Evolutionary conservation across 1,139 yeast genomes (phyloP).

Genomic region (Hyphopichia buzzinii): DNA sequence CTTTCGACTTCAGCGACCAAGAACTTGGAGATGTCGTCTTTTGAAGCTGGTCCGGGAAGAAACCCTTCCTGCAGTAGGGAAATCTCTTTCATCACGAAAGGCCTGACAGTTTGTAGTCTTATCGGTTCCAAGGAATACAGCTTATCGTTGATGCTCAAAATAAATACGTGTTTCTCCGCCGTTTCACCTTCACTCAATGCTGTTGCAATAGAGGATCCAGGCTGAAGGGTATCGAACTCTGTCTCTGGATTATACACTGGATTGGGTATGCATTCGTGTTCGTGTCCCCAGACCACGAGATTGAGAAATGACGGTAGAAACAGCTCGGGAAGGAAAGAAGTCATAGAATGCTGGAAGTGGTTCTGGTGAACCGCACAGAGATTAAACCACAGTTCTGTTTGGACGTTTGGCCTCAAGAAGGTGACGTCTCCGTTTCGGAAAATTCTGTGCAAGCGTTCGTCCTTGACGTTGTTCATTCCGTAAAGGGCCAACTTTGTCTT

Average conservation of each 20-base stretch:
- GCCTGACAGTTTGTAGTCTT: slow-evolving; percentile 71
- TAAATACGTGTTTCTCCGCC: slow-evolving; percentile 67
- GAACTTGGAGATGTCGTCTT: slow-evolving; percentile 59
- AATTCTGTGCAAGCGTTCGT: slow-evolving; percentile 80
- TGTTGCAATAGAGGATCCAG: slow-evolving; percentile 95
- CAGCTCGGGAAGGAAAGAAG: slow-evolving; percentile 80
- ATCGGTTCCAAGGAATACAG: slow-evolving; percentile 65
- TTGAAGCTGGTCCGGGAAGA: slow-evolving; percentile 62
- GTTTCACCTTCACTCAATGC: slow-evolving; percentile 86
- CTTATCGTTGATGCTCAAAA: slow-evolving; percentile 60
- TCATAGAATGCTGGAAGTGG: slow-evolving; percentile 73
- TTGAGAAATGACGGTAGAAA: slow-evolving; percentile 81
- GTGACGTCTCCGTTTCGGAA: slow-evolving; percentile 79
- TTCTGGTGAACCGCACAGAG: slow-evolving; percentile 92
- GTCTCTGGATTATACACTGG: slow-evolving; percentile 64
- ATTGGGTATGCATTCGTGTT: slow-evolving; percentile 86
- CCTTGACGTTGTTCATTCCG: slow-evolving; percentile 86
- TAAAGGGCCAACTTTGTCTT: slow-evolving; percentile 77
- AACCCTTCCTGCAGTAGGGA: slow-evolving; percentile 53
- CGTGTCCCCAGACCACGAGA: slow-evolving; percentile 95
- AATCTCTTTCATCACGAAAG: slow-evolving; percentile 73
- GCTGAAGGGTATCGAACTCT: slow-evolving; percentile 80
- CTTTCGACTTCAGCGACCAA: slow-evolving; percentile 63
- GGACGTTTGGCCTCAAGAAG: slow-evolving; percentile 67
- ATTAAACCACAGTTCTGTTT: slow-evolving; percentile 74